Conservation (phyloP, 495 filamentous ascomycete species). For the Pseudevernia furfuracea region DNA sequence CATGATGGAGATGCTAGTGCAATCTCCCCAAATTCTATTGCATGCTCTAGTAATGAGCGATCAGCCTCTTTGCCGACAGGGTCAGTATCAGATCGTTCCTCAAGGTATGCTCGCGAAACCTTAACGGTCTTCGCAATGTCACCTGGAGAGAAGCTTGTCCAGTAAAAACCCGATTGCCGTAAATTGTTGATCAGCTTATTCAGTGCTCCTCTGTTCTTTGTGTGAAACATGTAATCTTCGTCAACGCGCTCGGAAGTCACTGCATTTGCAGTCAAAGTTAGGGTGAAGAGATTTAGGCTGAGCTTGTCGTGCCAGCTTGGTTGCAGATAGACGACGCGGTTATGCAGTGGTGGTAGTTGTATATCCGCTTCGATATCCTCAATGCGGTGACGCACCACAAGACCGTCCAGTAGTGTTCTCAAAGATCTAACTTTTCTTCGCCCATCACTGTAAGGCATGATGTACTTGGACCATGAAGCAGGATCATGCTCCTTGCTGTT, state of each 20-base stretch:
- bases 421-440: slow-evolving; percentile 54
- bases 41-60: slow-evolving; percentile 49
- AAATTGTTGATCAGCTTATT: slow-evolving; percentile 66
- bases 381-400: slow-evolving; percentile 73
- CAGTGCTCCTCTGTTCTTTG: slow-evolving; percentile 56
- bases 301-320: slow-evolving; percentile 79
- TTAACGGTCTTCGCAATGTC: slow-evolving; percentile 57
- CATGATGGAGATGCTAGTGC: slow-evolving; percentile 55
- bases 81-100: slow-evolving; percentile 41
- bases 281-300: slow-evolving; percentile 75
- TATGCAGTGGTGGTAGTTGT: slow-evolving; percentile 58
- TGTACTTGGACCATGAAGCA: slow-evolving; percentile 64
- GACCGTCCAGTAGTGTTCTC: slow-evolving; percentile 58
- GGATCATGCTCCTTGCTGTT: slow-evolving; percentile 42
- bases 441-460: slow-evolving; percentile 56
- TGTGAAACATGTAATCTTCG: slow-evolving; percentile 82
- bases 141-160: slow-evolving; percentile 61
- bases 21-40: slow-evolving; percentile 53
- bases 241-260: slow-evolving; percentile 82
- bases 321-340: slow-evolving; percentile 65
- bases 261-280: slow-evolving; percentile 73
- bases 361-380: slow-evolving; percentile 60
- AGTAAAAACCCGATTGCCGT: slow-evolving; percentile 83
- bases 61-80: slow-evolving; percentile 50
- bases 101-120: slow-evolving; percentile 56